Percentiles rank a stretch among this genome's conserved stretches.
These are phyloP conservation scores for Amborella trichopoda DNA, from an alignment of 164 flowering plant species.

Conservation along the genomic window DNA sequence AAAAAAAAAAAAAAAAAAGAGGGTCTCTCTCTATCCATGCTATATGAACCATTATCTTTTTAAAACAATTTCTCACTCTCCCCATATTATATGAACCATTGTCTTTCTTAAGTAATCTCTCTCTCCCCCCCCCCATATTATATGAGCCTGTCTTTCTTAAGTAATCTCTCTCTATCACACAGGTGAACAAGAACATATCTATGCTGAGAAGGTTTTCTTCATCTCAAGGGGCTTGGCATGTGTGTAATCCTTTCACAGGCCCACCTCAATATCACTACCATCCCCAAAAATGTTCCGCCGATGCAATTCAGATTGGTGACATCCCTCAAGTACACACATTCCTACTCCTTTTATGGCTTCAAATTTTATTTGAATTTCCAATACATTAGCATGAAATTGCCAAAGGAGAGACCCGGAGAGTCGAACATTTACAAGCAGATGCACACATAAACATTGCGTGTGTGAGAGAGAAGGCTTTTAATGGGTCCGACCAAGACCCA, in stretches of 20 bases:
- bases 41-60: neutral
- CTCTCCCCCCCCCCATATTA: no score
- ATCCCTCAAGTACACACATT: conserved; percentile 45
- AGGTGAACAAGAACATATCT: neutral
- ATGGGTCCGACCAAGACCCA: no score
- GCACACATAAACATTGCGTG: no score
- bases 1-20: no score
- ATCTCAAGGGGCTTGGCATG: conserved; percentile 1
- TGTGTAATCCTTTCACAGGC: conserved; percentile 78
- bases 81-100: neutral
- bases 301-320: conserved; percentile 50
- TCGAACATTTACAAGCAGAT: no score
- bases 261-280: conserved; percentile 58
- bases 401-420: neutral
- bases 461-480: no score
- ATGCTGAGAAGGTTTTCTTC: neutral
- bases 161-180: neutral
- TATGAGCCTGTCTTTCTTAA: neutral
- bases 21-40: neutral
- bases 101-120: neutral
- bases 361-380: neutral
- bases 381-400: neutral
- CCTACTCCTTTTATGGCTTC: neutral
- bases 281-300: conserved; percentile 44
- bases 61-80: neutral